phyloP scores from a whole-genome alignment of 2,329 filamentous ascomycete species.

The Coniochaeta ligniaria region DNA sequence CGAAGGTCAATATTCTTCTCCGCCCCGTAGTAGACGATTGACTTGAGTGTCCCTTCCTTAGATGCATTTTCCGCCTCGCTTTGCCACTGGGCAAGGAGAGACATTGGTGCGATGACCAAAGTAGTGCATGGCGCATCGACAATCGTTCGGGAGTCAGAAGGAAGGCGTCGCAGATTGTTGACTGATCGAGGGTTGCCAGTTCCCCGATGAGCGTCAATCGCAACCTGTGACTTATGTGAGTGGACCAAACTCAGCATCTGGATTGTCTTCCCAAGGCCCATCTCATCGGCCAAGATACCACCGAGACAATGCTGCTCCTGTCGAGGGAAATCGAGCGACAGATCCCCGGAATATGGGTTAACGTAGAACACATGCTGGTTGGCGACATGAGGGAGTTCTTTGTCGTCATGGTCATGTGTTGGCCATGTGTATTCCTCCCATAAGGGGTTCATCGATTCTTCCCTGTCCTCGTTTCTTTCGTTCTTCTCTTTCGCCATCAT shows the following conservation, averaged over 20 bases:
- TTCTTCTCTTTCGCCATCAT: slow-evolving; percentile 92
- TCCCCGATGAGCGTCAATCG: slow-evolving; percentile 27
- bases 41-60: slow-evolving; percentile 71
- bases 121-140: slow-evolving; percentile 79
- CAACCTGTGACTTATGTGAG: slow-evolving; percentile 60
- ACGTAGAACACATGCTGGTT: slow-evolving; percentile 78
- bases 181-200: slow-evolving; percentile 32
- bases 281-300: slow-evolving; percentile 90
- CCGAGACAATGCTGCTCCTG: slow-evolving; percentile 94
- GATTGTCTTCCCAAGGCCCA: slow-evolving; percentile 97
- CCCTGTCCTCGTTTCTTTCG: slow-evolving; percentile 56
- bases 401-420: slow-evolving; percentile 76
- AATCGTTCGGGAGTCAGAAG: slow-evolving; percentile 46
- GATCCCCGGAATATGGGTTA: slow-evolving; percentile 92
- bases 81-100: slow-evolving; percentile 92
- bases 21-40: slow-evolving; percentile 83
- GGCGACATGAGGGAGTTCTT: slow-evolving; percentile 58
- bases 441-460: slow-evolving; percentile 86
- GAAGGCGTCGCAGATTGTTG: slow-evolving; percentile 55
- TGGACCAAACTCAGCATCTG: slow-evolving; percentile 96
- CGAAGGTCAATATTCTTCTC: slow-evolving; percentile 78
- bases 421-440: slow-evolving; percentile 98
- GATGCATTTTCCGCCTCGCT: slow-evolving; percentile 92
- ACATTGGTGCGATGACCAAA: slow-evolving; percentile 94
- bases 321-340: slow-evolving; percentile 83